Evolutionary conservation across 2,329 filamentous ascomycete species (phyloP), one percentile per base, ranked within the genome.

Genomic region (Claviceps cyperi): DNA sequence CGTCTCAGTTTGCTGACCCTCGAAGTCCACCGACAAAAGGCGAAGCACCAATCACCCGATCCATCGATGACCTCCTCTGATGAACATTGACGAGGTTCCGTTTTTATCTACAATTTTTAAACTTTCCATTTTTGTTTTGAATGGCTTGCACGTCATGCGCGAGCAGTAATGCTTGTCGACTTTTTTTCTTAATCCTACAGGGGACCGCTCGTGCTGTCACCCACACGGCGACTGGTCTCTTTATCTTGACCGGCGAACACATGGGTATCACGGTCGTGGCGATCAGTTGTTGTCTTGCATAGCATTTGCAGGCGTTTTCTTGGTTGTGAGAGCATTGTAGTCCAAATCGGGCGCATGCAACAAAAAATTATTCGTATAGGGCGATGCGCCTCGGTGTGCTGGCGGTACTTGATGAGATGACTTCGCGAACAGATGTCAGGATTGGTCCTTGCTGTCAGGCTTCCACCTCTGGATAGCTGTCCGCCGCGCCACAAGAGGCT

Each of bases 61-160:
- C 83, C 52, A 91, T 91, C 59, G 83, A 86, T 62, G 84, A 89
- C 59, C 71, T 88, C 48, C 70, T 90, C 65, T 89, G 73, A 71
- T 49, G 48, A 53, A 39, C 41, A n/a, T 47, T 38, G 21, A 50
- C 15, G 40, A 37, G 21, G 17, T 22, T 28, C 19, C 24, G n/a
- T 17, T 3, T 9, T 28, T 44, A 24, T 47, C 7, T n/a, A 17
- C 28, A 2, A 7, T 38, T 39, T 49, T 32, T 21, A 17, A 14
- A 24, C 28, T 39, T 17, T 17, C 7, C n/a, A 4, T 4, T 14
- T 9, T 39, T 41, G 2, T 21, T 5, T 22, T 22, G 17, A 21
- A 17, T 14, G 24, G 15, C n/a, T 21, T 22, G 19, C 22, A 15
- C 37, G 21, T 37, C 14, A 28, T 46, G 17, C 35, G 17, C 24